These are phyloP conservation scores for Gnomoniopsis smithogilvyi DNA, from an alignment of 2,329 filamentous ascomycete species.

Conservation along the genomic window DNA sequence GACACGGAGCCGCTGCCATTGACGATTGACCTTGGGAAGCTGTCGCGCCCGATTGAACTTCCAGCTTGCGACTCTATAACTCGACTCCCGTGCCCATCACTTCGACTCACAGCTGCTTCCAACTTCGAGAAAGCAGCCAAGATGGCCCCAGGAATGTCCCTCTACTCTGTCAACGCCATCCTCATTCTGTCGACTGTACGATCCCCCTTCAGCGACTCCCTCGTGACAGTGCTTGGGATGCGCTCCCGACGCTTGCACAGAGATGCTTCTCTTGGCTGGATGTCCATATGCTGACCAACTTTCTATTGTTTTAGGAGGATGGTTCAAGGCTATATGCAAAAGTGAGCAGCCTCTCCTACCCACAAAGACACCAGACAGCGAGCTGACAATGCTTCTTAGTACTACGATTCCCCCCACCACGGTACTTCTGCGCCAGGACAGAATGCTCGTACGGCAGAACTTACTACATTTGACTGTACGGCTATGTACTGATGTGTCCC, in stretches of 20 bases:
- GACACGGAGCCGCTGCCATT: constrained; percentile 16
- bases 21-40: constrained; percentile 8
- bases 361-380: background rate
- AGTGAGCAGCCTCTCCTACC: constrained; percentile 58
- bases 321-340: constrained; percentile 18
- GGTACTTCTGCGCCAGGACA: constrained; percentile 27
- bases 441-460: constrained; percentile 21
- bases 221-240: background rate
- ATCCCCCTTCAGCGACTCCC: background rate
- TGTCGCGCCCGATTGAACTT: background rate
- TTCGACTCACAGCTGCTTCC: background rate
- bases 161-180: constrained; percentile 74
- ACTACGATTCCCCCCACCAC: constrained; percentile 67
- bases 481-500: constrained; percentile 8
- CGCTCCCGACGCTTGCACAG: background rate
- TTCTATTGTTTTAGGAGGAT: constrained; percentile 10
- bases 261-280: background rate
- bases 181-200: constrained; percentile 28
- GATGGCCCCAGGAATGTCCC: constrained; percentile 75
- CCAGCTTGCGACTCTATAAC: constrained; percentile 2
- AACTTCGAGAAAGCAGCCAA: constrained; percentile 19
- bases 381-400: constrained; percentile 33
- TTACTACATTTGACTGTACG: constrained; percentile 16
- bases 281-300: background rate
- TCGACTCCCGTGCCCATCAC: constrained; percentile 1